Evolutionary conservation across 129 eudicot species (phyloP).

Genomic region (Pulicaria dysenterica): DNA sequence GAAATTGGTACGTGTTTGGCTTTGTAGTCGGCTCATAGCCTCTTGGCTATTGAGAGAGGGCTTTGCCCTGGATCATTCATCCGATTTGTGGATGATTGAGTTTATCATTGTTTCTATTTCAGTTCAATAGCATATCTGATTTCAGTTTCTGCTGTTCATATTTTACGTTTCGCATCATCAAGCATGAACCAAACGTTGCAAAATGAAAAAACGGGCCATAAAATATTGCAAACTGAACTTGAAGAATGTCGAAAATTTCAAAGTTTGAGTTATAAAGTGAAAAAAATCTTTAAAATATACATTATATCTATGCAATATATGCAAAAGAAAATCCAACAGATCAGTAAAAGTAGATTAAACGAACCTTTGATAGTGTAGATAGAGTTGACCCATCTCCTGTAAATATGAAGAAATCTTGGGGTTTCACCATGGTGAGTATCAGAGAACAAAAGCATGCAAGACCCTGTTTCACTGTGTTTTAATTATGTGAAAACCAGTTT

Average conservation of each 20-base stretch:
- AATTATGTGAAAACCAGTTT: conserved; percentile 23
- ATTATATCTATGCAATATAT: neutral
- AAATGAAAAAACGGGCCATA: neutral
- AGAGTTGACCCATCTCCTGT: conserved; percentile 89
- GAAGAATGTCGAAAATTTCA: neutral
- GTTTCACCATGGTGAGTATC: conserved; percentile 87
- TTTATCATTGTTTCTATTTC: too few species aligned
- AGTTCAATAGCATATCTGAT: too few species aligned
- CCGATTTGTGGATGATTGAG: too few species aligned
- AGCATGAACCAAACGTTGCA: too few species aligned
- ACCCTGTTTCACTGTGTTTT: conserved; percentile 52
- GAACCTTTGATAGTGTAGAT: conserved; percentile 69
- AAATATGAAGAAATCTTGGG: conserved; percentile 69
- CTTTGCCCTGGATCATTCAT: too few species aligned
- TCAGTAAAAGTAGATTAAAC: neutral
- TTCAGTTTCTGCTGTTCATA: too few species aligned
- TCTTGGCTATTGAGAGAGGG: too few species aligned
- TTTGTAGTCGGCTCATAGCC: too few species aligned
- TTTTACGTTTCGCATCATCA: too few species aligned
- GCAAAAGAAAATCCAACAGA: neutral
- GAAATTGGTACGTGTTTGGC: too few species aligned
- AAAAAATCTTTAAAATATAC: neutral
- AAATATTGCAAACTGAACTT: conserved; percentile 1
- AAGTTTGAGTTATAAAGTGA: neutral
- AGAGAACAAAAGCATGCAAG: conserved; percentile 71